Evolutionary conservation across 2,329 filamentous ascomycete genomes (phyloP), one percentile per base, ranked within the genome.

Genomic region (Phaeosphaeria sp.): DNA sequence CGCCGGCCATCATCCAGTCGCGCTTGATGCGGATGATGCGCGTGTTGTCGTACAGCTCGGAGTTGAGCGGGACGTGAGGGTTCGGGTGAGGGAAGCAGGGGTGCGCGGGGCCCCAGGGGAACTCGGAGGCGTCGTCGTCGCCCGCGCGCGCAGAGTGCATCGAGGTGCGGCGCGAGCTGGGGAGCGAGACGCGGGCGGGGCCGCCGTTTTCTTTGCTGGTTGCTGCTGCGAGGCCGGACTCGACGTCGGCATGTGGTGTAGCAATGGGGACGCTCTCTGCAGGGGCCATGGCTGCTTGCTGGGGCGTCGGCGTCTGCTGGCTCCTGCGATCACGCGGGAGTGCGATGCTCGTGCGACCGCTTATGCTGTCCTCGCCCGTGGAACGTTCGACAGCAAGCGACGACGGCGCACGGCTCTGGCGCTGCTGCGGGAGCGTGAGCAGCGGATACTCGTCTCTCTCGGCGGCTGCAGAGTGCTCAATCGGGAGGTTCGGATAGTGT

Each of bases 41-140:
- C 1, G 95, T 99, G 6, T 84, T 87, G 46, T 84, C 78, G 71
- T 92, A 92, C 64, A 96, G 87, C 15, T 86, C 83, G 7, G 92
- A 96, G 55, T 88, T 83, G 11, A 91, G 74, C 0, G 93, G 89
- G 6, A 97, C 94, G 76, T 99, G 93, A 0, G 93, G 91, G 72
- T 98, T 98, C 40, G 92, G 81, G 73, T 98, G 95, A 49, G 95
- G 95, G 74, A 89, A 98, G 77, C 95, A 99, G 4, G 95, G 94
- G 75, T 99, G 95, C 42, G 90, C 88, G 15, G 93, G 93, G 0
- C 95, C 94, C 95, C 95, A 99, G 77, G 92, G 87, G 51, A 92
- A 87, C 61, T 91, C 90, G 15, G 74, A 77, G 0, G 55, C 66
- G 47, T 69, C 69, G 58, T 76, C 74, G 54, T 86, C 84, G 49